Base-by-base conservation (phyloP, 345 rosid genomes). In the Hirschfeldia incana region DNA sequence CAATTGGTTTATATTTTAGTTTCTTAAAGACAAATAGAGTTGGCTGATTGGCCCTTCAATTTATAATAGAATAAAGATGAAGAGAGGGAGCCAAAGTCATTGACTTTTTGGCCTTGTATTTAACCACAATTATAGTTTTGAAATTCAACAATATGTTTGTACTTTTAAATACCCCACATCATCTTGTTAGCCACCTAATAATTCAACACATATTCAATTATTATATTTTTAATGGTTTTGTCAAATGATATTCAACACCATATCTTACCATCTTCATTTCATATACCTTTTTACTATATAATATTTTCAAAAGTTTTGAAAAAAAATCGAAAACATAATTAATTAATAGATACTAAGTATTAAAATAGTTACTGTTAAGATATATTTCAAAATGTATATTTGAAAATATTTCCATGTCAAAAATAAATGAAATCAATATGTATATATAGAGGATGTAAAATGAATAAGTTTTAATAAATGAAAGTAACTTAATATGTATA, bases 61-160 rank as follows among this genome's bases (percentile, higher is more conserved):
- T 86, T 87, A 85, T 85, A 85, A 75, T 39, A 59, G 75, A 76
- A 75, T 37, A 69, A 59, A 78, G 53, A 29, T 69, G 74, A 36
- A 70, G 70, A 36, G 65, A 13, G 61, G 21, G 65, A 49, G 72
- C 62, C 74, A 76, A 73, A 76, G 76, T 62, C 66, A 69, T 75
- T 80, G 83, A 80, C 79, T 27, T 34, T 39, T 67, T 73, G 28
- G 76, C 83, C 76, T 69, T 80, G 49, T 42, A 42, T 42, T 10
- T 10, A 42, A 42, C 49, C 49, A 80, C 75, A 15, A 51, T n/a
- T 51, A 51, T 51, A n/a, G 57, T 51, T 51, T 46, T 51, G 57
- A 51, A 51, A n/a, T 51, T 51, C 57, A 51, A 51, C 57, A 51
- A 6, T 51, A 51, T 51, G n/a, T n/a, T 51, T 51, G 5, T 15